phyloP scores from a whole-genome alignment of 2,329 filamentous ascomycete genomes.

The Fusarium brachygibbosum region DNA sequence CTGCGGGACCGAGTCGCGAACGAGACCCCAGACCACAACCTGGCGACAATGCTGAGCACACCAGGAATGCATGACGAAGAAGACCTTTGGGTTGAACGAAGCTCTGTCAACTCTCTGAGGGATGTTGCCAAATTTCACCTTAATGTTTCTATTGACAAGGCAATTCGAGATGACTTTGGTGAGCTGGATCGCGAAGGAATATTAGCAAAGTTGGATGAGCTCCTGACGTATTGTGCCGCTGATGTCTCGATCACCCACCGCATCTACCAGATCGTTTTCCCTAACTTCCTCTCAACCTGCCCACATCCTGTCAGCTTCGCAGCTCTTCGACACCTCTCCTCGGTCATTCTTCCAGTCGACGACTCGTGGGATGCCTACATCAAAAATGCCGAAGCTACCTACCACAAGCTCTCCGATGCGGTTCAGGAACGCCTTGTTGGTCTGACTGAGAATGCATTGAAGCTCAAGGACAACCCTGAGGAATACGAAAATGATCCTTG shows the following conservation, averaged over 20 bases:
- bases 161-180: slow-evolving; percentile 86
- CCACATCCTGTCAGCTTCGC: slow-evolving; percentile 98
- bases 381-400: slow-evolving; percentile 85
- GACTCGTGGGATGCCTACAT: slow-evolving; percentile 90
- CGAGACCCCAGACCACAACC: slow-evolving; percentile 77
- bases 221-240: slow-evolving; percentile 93
- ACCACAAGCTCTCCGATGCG: slow-evolving; percentile 80
- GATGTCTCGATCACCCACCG: slow-evolving; percentile 94
- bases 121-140: slow-evolving; percentile 98
- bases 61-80: slow-evolving; percentile 85
- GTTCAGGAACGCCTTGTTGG: slow-evolving; percentile 81
- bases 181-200: slow-evolving; percentile 81
- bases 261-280: slow-evolving; percentile 94
- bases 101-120: slow-evolving; percentile 92
- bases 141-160: slow-evolving; percentile 90
- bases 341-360: slow-evolving; percentile 92
- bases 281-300: slow-evolving; percentile 88
- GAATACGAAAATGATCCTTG: slow-evolving; percentile 86
- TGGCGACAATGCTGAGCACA: slow-evolving; percentile 78
- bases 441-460: slow-evolving; percentile 82
- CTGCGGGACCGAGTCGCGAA: slow-evolving; percentile 82
- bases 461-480: slow-evolving; percentile 76
- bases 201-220: slow-evolving; percentile 78
- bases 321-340: slow-evolving; percentile 90
- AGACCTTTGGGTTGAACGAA: slow-evolving; percentile 94